Evolutionary conservation across 148 eudicot species (phyloP), one percentile per base, ranked within the genome.

Genomic region (Spergularia bocconei): DNA sequence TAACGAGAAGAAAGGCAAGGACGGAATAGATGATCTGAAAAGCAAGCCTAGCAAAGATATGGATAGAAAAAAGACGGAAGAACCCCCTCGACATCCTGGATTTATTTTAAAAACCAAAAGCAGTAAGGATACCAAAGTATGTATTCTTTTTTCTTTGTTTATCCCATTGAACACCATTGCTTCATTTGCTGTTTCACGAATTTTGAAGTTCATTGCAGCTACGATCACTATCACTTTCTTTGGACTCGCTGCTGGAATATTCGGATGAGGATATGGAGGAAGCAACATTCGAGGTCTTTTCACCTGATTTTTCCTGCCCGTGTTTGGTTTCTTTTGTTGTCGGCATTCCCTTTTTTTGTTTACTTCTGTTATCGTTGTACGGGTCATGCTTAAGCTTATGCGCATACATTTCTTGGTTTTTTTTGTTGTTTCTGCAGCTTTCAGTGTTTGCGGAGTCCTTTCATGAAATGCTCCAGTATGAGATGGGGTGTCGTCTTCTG

Each of bases 391-490:
- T 11, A 21, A 19, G n/a, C 33, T 2, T 10, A 10, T 68, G 9
- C 6, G n/a, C 16, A 33, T 7, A 3, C 47, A 33, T 44, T 4
- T 50, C 38, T 68, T 50, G 57, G 8, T 48, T 36, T 36, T 63
- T 15, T 33, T 63, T 17, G 25, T 68, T 68, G 39, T 66, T 73
- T 74, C 79, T 80, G 85, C 88, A 95, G 99, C 85, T 95, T 70
- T 95, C 97, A 20, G 69, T 95, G 16, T 92, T 95, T 84, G 99
- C 99, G 6, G 99, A 95, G 75, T 85, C 97, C n/a, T 77, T 95
- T 16, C 87, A 90, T 73, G 99, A 95, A 85, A 95, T 95, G 99
- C 96, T 95, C 76, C 97, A 95, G 75, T 91, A 83, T 81, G 85
- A 92, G 80, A 95, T 95, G 99, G 96, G 92, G 56, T 84, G 77